Conservation (phyloP, 2,329 filamentous ascomycete genomes). For the Fusarium sp. region DNA sequence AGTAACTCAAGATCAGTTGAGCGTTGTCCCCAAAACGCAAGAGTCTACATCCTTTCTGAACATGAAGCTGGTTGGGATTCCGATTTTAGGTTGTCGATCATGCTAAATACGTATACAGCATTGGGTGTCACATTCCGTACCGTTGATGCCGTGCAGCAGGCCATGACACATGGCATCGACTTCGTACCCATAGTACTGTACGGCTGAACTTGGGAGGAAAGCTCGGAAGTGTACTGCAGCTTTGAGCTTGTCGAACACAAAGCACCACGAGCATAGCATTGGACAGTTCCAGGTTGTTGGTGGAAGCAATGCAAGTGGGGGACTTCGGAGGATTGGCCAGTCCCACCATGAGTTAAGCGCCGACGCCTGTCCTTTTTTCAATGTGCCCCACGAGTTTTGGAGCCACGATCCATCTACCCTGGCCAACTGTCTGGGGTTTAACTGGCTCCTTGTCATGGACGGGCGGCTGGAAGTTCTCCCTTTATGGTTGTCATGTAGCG, state of each 20-base stretch:
- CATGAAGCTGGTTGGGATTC: constrained; percentile 23
- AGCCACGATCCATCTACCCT: constrained; percentile 40
- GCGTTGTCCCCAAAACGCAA: background rate
- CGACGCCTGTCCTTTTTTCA: constrained; percentile 60
- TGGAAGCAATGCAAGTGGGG: constrained; percentile 50
- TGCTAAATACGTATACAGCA: constrained; percentile 22
- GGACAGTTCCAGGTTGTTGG: constrained; percentile 50
- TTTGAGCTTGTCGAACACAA: background rate
- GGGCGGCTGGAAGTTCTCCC: constrained; percentile 33
- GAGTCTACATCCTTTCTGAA: background rate
- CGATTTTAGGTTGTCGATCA: constrained; percentile 26
- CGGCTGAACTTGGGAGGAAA: constrained; percentile 3
- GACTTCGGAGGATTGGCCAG: constrained; percentile 32
- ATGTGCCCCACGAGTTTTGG: constrained; percentile 55
- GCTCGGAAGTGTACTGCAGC: background rate
- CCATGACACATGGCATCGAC: constrained; percentile 30
- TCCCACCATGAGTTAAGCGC: constrained; percentile 62
- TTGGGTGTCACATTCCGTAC: constrained; percentile 39
- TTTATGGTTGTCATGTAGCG: constrained; percentile 17
- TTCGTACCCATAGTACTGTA: background rate
- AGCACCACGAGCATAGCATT: constrained; percentile 19
- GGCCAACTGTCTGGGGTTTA: constrained; percentile 21
- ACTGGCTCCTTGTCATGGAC: constrained; percentile 28
- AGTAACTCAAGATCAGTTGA: constrained; percentile 13
- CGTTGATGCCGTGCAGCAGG: constrained; percentile 33